Evolutionary conservation across 2,329 filamentous ascomycete genomes (phyloP).

Genomic region (Pezicula radicicola): DNA sequence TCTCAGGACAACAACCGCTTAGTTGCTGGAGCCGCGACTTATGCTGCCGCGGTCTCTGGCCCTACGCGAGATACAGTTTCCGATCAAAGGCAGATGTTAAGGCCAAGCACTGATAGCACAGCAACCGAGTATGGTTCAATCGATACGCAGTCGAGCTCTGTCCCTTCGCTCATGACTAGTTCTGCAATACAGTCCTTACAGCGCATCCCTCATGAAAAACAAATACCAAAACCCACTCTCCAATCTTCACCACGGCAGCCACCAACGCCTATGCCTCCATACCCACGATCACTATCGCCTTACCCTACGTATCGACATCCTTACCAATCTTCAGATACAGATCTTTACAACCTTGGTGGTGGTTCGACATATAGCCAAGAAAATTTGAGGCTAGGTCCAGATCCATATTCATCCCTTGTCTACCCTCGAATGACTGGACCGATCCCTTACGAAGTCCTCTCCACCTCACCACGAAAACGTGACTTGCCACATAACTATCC

Average conservation of each 20-base stretch:
- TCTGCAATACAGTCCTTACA: constrained; percentile 19
- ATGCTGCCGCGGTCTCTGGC: constrained; percentile 23
- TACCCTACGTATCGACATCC: constrained; percentile 7
- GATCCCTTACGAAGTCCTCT: constrained; percentile 15
- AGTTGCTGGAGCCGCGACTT: constrained; percentile 25
- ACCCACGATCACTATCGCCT: constrained; percentile 8
- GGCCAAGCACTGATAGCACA: constrained; percentile 4
- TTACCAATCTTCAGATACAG: constrained; percentile 4
- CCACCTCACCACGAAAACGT: constrained; percentile 4
- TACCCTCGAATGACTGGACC: constrained; percentile 22
- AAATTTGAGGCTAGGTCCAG: constrained; percentile 4
- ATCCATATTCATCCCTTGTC: constrained; percentile 9
- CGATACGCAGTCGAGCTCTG: background rate
- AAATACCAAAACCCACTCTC: background rate
- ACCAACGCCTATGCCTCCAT: constrained; percentile 10
- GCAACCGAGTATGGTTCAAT: constrained; percentile 2
- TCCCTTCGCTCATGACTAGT: constrained; percentile 1
- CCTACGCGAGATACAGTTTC: constrained; percentile 16
- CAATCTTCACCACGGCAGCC: constrained; percentile 1
- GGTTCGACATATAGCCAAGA: constrained; percentile 8
- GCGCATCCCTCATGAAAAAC: constrained; percentile 9
- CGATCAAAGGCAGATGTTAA: constrained; percentile 8
- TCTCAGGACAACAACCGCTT: constrained; percentile 17
- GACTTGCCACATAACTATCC: constrained; percentile 13
- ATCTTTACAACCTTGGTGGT: constrained; percentile 3